phyloP scores from a whole-genome alignment of 805 yeast species.

The Clavispora vitiphila region DNA sequence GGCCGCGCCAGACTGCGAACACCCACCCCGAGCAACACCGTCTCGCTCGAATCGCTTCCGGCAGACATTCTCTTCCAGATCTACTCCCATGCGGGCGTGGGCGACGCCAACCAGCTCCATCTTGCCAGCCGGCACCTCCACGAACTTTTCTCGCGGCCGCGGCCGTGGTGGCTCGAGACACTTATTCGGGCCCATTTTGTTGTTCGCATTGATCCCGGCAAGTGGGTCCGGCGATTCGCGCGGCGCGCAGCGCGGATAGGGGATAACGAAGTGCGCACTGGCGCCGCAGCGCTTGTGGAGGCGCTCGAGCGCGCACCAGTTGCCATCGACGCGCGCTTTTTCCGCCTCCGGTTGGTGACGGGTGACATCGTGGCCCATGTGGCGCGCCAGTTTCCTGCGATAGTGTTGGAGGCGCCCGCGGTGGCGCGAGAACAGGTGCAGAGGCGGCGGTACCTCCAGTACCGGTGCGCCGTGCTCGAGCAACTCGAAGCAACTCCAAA shows the following conservation, averaged over 20 bases:
- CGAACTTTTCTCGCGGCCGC: constrained; percentile 15
- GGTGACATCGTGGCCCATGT: not conserved
- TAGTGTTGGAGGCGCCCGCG: not conserved
- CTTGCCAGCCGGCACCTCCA: constrained; percentile 27
- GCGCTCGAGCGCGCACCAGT: not conserved
- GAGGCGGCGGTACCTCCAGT: constrained; percentile 1
- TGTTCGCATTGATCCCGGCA: constrained; percentile 6
- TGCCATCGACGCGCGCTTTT: constrained; percentile 11
- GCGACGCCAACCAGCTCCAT: constrained; percentile 25
- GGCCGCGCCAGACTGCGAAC: not conserved
- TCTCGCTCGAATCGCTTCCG: constrained; percentile 34
- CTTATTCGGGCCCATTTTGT: constrained; percentile 20
- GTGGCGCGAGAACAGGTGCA: not conserved
- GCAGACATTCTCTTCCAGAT: constrained; percentile 37
- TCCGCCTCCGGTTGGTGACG: constrained; percentile 9
- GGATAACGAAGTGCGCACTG: not conserved
- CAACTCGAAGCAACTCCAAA: not conserved
- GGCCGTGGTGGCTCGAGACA: constrained; percentile 11
- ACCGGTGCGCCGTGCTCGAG: not conserved
- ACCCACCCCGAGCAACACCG: not conserved
- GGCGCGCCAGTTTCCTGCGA: not conserved
- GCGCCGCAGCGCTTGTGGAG: constrained; percentile 2
- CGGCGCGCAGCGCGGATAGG: not conserved
- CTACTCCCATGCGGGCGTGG: constrained; percentile 32
- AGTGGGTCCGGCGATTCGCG: not conserved